Evolutionary conservation across 371 early-diverging fungal genomes (phyloP), one percentile per base, ranked within the genome.

Genomic region (Saksenaea oblongispora): DNA sequence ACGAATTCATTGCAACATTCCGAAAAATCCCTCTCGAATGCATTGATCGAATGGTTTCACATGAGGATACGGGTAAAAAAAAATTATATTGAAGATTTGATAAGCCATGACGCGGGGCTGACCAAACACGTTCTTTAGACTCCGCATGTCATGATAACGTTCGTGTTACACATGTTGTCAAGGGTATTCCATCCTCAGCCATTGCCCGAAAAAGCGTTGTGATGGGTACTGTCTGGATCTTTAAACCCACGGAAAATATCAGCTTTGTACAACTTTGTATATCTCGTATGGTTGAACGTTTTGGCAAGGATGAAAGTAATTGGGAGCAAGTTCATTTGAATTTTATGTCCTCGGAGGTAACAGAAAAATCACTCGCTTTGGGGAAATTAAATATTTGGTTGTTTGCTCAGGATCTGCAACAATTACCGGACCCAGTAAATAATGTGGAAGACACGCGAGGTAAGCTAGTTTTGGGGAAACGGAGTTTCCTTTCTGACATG

Each of bases 191-290:
- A 15, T 69, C 74, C 13, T 89, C 88, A 51, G 93, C 94, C 0
- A 92, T 94, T 22, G 87, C 87, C 51, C 85, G 94, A 54, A 91
- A 92, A 51, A 88, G 90, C 59, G 90, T 93, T 4, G 92, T 93
- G 0, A 94, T 95, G 93, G 96, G 95, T 7, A 93, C 94, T 1
- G 93, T 93, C 0, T 95, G 95, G 95, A 84, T 90, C 0, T 93
- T 96, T 67, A 84, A 82, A 55, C 87, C 89, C 1, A 84, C 80
- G 3, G 66, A 70, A 17, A 69, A 70, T 5, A 78, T 82, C 51
- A 59, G 73, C 10, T 88, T 93, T 69, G 76, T 82, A 5, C 78
- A 82, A 8, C 79, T 94, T 13, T 91, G 90, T 64, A 83, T 88
- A 34, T 92, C 93, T 1, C 83, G 94, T 34, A 92, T 94, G 89